Base-by-base conservation (phyloP, 164 flowering plant species). In the Litsea cubeba region DNA sequence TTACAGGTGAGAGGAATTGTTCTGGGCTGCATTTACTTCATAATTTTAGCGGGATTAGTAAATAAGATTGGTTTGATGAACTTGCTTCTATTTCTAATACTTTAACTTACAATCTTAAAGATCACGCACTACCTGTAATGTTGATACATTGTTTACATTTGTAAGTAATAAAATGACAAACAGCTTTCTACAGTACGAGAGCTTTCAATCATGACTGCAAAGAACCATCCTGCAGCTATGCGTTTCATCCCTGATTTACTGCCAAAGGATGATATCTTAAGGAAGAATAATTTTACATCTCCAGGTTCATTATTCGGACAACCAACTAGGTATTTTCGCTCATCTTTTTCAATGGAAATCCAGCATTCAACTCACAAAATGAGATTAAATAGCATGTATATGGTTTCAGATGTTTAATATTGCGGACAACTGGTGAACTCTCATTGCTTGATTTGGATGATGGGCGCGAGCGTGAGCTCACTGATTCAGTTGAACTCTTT, bases 101-200 rank as follows among this genome's bases (percentile, higher is more conserved):
- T 62, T 28, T 68, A 40, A 58, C 24, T 69, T 76, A 66, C 63
- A 35, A 75, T 73, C 24, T 72, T 26, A 40, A 68, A 77, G 64
- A 26, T 69, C 68, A 46, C 69, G 24, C 68, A 80, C 58, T 35
- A 46, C 68, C 66, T 77, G 24, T 70, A 79, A 62, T 73, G 69
- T 73, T 74, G 70, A 77, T 76, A 51, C 10, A 78, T 80, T 85
- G 77, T 64, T 76, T 87, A 76, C 88, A 77, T 83, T 85, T 85
- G 87, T 86, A 95, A 93, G 96, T 90, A 89, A 89, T 93, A 84
- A 90, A 85, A 88, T 95, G 95, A 88, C 95, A 88, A 90, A 95
- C 99, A 95, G 99, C 98, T 95, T 91, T 92, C 96, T 89, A 89
- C 97, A 89, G 99, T 95, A 86, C 92, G 99, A 74, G 98, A 95